Conservation (phyloP, 495 filamentous ascomycete genomes). For the Xylaria nigripes region DNA sequence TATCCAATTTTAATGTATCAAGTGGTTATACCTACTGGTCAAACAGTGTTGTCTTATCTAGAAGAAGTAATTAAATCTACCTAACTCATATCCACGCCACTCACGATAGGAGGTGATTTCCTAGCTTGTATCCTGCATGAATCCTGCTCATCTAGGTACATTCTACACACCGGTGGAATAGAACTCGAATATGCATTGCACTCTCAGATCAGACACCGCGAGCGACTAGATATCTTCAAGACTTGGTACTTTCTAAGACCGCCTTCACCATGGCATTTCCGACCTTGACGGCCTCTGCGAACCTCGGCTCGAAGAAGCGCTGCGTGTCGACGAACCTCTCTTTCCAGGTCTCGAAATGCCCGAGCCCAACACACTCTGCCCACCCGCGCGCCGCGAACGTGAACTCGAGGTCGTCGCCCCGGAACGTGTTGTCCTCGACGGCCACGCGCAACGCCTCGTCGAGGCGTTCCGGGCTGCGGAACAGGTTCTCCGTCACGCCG, state of each 20-base stretch:
- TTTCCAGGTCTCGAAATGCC: constrained; percentile 83
- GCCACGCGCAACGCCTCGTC: constrained; percentile 81
- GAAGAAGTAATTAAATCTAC: too few species aligned
- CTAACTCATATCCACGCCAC: too few species aligned
- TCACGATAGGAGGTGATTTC: too few species aligned
- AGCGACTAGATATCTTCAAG: not conserved
- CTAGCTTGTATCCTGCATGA: too few species aligned
- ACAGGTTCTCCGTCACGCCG: constrained; percentile 93
- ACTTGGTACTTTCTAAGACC: constrained; percentile 65
- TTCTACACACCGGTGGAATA: too few species aligned
- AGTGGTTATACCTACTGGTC: too few species aligned
- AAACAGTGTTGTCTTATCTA: too few species aligned
- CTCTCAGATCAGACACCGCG: too few species aligned
- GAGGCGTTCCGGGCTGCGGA: constrained; percentile 73
- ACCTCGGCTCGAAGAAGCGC: constrained; percentile 81
- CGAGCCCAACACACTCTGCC: constrained; percentile 84
- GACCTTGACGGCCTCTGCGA: constrained; percentile 71
- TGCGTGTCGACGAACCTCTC: constrained; percentile 85
- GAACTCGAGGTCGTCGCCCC: constrained; percentile 90
- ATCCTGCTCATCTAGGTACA: too few species aligned
- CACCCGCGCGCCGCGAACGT: constrained; percentile 93
- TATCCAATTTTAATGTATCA: too few species aligned
- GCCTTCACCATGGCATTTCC: constrained; percentile 97
- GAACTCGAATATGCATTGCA: too few species aligned
- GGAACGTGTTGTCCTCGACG: constrained; percentile 77